Evolutionary conservation across 1,139 yeast species (phyloP), one percentile per base, ranked within the genome.

Genomic region (Meyerozyma sp.): DNA sequence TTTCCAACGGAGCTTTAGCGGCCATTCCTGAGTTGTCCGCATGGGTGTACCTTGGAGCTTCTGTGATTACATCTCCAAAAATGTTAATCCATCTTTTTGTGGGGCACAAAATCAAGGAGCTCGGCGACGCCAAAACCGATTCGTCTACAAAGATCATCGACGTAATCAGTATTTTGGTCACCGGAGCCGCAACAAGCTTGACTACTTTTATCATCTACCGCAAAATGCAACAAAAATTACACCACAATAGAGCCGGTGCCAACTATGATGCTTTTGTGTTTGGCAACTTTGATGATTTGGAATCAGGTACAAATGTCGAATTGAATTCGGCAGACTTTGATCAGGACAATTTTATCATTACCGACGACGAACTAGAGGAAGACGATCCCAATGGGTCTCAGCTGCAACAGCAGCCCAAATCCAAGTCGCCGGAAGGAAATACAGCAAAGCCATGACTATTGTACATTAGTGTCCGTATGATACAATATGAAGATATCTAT

Each of bases 1-100:
- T 91, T 37, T 84, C 95, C 0, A 93, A 93, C 57, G 98, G 97
- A 4, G 97, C 95, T 0, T 72, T 93, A 51, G 93, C 95, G 5
- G 84, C 93, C 3, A 77, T 91, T 20, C 96, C 95, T 0, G 84
- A 87, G 27, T 73, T 90, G 14, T 70, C 83, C 0, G 67, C 81
- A 1, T 47, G 62, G 40, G 79, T 82, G 26, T 93, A 85, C 60
- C 69, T 82, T 7, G 59, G 82, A 36, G 96, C 97, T 1, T 84
- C 93, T 13, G 54, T 81, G 0, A 58, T 87, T 25, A 82, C 95
- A 1, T 79, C 95, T 0, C 98, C 98, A 3, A 91, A 93, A 59
- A 67, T 87, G 48, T 60, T 88, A 32, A 71, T 89, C 45, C 91
- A 86, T 56, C 66, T 88, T 7, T 91, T 89, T 58, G 79, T 90